Conservation (phyloP, 768 basidiomycete genomes). For the Lactarius hatsudake region DNA sequence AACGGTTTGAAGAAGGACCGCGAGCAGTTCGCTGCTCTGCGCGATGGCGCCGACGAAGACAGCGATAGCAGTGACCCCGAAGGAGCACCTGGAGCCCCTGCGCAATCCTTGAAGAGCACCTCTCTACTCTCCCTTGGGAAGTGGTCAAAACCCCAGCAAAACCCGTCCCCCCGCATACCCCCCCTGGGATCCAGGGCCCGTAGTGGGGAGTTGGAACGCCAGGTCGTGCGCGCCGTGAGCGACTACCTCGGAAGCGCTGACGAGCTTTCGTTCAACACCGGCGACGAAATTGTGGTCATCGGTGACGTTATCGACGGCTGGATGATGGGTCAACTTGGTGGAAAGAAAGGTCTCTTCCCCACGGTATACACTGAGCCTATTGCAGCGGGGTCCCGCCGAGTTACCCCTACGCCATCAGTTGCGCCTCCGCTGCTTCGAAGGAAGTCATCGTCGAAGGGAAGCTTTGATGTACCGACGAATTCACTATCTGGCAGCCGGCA, state of each 20-base stretch:
- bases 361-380: constrained; percentile 62
- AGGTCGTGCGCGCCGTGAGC: constrained; percentile 63
- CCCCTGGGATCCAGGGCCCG: constrained; percentile 38
- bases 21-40: constrained; percentile 57
- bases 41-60: constrained; percentile 44
- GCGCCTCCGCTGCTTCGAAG: constrained; percentile 8
- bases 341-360: constrained; percentile 79
- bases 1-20: constrained; percentile 27
- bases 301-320: constrained; percentile 85
- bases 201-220: constrained; percentile 12
- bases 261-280: constrained; percentile 72
- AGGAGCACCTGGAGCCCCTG: constrained; percentile 33
- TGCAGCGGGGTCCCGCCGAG: constrained; percentile 34
- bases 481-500: constrained; percentile 21
- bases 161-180: constrained; percentile 15
- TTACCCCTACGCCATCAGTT: constrained; percentile 31
- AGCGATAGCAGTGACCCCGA: constrained; percentile 32
- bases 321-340: constrained; percentile 83
- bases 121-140: constrained; percentile 26
- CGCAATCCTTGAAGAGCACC: constrained; percentile 7
- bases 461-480: constrained; percentile 10
- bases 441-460: constrained; percentile 17
- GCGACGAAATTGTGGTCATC: constrained; percentile 71
- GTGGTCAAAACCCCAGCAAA: constrained; percentile 20
- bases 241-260: constrained; percentile 75